phyloP scores from a whole-genome alignment of 352 stramenopile species.

The Phytophthora citrophthora region DNA sequence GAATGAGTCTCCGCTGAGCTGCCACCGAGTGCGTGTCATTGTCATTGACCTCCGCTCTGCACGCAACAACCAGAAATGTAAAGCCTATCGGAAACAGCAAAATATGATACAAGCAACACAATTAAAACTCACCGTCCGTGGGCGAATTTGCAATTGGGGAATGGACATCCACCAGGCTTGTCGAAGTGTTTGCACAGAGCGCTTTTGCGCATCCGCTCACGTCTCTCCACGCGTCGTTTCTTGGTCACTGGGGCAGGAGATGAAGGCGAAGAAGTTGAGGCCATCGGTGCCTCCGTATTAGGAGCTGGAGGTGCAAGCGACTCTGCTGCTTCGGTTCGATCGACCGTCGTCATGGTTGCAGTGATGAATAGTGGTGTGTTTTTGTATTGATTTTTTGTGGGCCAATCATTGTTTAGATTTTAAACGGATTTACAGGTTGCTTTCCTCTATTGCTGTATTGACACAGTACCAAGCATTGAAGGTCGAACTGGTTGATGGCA shows the following conservation, averaged over 20 bases:
- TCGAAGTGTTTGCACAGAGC: conserved; percentile 88
- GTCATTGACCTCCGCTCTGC: conserved; percentile 63
- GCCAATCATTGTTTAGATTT: conserved; percentile 22
- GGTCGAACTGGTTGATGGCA: conserved; percentile 1
- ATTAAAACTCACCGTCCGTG: conserved; percentile 57
- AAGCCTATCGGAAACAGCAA: neutral
- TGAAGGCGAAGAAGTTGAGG: conserved; percentile 1
- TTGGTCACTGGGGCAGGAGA: conserved; percentile 41
- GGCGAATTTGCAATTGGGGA: conserved; percentile 84
- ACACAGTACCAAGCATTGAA: conserved; percentile 11
- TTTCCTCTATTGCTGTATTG: conserved; percentile 13
- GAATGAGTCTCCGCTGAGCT: conserved; percentile 82
- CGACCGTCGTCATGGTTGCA: conserved; percentile 10
- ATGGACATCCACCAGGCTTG: conserved; percentile 83
- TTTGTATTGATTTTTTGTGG: conserved; percentile 19
- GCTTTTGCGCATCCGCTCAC: conserved; percentile 76
- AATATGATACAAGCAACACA: too few relatives aligned
- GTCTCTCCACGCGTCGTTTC: conserved; percentile 69
- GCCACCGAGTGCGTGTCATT: conserved; percentile 61
- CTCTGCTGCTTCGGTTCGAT: conserved; percentile 7
- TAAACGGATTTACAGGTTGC: conserved; percentile 17
- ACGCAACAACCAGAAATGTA: neutral
- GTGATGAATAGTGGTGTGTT: neutral
- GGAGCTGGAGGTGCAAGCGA: conserved; percentile 5
- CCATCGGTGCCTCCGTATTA: neutral